Evolutionary conservation across 768 basidiomycete genomes (phyloP).

Genomic region (Coprinellus micaceus): DNA sequence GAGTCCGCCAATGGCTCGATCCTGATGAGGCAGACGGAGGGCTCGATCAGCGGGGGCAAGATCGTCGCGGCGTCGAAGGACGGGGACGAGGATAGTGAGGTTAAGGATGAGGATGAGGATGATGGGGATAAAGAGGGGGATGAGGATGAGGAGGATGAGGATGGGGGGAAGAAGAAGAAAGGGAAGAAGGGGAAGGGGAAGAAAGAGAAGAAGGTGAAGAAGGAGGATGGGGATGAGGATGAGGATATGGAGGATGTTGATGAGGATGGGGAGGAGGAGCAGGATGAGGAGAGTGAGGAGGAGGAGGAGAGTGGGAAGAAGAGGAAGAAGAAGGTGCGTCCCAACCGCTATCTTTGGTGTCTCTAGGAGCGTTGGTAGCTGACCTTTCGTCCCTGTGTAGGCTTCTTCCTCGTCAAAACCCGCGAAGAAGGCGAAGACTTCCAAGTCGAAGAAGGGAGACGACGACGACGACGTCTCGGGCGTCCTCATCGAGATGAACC

Average conservation of each 20-base stretch:
- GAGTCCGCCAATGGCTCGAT: conserved; percentile 92
- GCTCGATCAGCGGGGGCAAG: conserved; percentile 37
- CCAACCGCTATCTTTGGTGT: neutral
- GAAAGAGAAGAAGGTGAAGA: conserved; percentile 51
- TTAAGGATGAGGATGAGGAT: conserved; percentile 34
- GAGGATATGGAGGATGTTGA: conserved; percentile 38
- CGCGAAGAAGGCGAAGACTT: conserved; percentile 42
- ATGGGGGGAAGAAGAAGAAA: conserved; percentile 42
- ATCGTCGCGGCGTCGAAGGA: conserved; percentile 33
- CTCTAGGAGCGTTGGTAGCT: neutral
- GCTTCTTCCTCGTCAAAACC: conserved; percentile 39
- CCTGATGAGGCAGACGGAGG: conserved; percentile 72
- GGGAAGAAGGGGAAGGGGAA: conserved; percentile 49
- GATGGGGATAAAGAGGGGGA: conserved; percentile 33
- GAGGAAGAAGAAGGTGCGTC: conserved; percentile 63
- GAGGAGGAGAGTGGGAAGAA: conserved; percentile 57
- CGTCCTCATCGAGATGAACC: conserved; percentile 82
- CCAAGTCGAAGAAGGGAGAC: conserved; percentile 47
- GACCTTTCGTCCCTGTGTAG: conserved; percentile 12
- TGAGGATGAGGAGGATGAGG: conserved; percentile 42
- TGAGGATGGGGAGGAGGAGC: conserved; percentile 44
- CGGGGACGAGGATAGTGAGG: conserved; percentile 35
- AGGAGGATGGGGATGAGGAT: conserved; percentile 48
- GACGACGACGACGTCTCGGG: conserved; percentile 50
- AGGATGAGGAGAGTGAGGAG: conserved; percentile 50